Evolutionary conservation across 208 protist genomes (phyloP), one percentile per base, ranked within the genome.

Genomic region (Tetramitus jugosus): DNA sequence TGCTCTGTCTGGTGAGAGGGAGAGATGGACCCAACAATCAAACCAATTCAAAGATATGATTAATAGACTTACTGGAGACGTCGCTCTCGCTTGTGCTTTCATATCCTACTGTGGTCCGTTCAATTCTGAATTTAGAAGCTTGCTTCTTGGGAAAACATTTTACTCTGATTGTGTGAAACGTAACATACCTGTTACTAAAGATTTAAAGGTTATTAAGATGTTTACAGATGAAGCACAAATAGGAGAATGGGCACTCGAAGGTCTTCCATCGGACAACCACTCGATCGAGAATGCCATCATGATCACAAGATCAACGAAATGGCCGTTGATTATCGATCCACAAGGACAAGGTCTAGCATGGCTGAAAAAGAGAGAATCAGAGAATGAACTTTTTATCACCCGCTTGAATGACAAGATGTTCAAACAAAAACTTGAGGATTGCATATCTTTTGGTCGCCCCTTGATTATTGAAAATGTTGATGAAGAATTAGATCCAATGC

Each of bases 281-380:
- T 99, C 96, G 26, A 90, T 98, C 23, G 94, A 99, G 87, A 99
- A 99, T 86, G 97, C 94, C 69, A 98, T 99, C 82, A 97, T 99
- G 88, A 94, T 98, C 79, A 98, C 95, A 43, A 78, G 82, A 29
- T 75, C 84, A 20, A 85, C 81, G 76, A 93, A 96, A 83, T 99
- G 92, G 83, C 95, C 96, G 69, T 87, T 99, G 37, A 90, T 98
- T 86, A 96, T 99, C 71, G 97, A 99, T 78, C 97, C 97, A 39
- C 96, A 98, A 84, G 94, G 94, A 37, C 97, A 99, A 89, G 97
- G 94, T 45, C 87, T 96, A 71, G 88, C 87, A 64, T 99, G 97
- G 96, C 91, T 98, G 79, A 95, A 92, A 31, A 88, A 88, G 83
- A 88, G 91, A 40, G 91, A 90, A 42, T 88, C 91, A 83, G 81